Evolutionary conservation across 202 grass and related monocot genomes (phyloP).

Genomic region (Carex arenaria): DNA sequence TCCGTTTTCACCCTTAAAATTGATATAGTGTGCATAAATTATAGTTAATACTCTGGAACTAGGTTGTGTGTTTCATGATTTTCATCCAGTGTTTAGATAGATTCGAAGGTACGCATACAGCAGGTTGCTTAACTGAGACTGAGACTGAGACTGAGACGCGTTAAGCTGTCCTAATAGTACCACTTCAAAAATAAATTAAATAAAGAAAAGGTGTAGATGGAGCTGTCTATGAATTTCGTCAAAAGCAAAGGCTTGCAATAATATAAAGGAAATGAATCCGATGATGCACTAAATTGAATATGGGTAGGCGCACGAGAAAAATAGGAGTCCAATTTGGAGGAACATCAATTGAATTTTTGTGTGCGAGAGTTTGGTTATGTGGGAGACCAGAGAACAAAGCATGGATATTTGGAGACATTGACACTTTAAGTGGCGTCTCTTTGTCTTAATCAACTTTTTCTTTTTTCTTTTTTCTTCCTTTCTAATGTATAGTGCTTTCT

Average conservation of each 20-base stretch:
- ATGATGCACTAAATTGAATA: background rate
- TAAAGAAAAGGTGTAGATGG: background rate
- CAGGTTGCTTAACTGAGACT: background rate
- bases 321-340: slow-evolving; percentile 6
- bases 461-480: background rate
- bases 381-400: slow-evolving; percentile 4
- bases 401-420: background rate
- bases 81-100: background rate
- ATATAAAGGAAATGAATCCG: slow-evolving; percentile 13
- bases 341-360: background rate
- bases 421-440: slow-evolving; percentile 12
- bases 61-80: background rate
- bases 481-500: background rate
- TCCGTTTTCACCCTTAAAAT: no score
- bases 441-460: background rate
- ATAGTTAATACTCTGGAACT: background rate
- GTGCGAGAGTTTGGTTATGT: slow-evolving; percentile 15
- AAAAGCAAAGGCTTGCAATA: slow-evolving; percentile 16
- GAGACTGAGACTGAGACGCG: background rate
- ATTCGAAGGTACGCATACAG: background rate
- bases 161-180: slow-evolving; percentile 9
- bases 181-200: background rate
- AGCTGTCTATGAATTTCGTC: slow-evolving; percentile 13
- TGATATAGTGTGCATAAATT: background rate
- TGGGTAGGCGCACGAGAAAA: background rate